These are phyloP conservation scores for Xylariaceae sp. DNA, from an alignment of 2,329 filamentous ascomycete species.

Conservation along the genomic window DNA sequence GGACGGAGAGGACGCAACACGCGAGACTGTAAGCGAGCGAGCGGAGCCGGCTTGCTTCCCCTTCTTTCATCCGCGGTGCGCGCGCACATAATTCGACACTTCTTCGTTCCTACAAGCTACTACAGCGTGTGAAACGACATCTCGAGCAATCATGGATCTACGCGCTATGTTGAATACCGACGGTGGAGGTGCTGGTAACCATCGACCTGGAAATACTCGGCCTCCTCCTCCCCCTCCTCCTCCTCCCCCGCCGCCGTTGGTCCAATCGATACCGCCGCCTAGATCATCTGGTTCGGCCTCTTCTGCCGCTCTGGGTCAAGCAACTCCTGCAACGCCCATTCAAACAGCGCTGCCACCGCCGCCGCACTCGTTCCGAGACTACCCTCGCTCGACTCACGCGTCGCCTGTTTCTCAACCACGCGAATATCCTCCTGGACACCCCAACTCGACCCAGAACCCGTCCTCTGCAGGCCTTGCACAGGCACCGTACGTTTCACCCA, in stretches of 20 bases:
- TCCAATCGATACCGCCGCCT: conserved; percentile 27
- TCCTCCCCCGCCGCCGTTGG: conserved; percentile 25
- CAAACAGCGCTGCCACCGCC: conserved; percentile 37
- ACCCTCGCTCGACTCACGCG: conserved; percentile 41
- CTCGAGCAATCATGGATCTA: conserved; percentile 24
- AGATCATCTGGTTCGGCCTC: conserved; percentile 4
- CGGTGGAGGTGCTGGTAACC: conserved; percentile 29
- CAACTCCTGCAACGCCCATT: conserved; percentile 34
- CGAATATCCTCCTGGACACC: conserved; percentile 38
- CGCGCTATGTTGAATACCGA: conserved; percentile 48
- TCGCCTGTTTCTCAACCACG: conserved; percentile 45
- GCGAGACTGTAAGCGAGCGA: neutral
- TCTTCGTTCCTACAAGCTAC: neutral
- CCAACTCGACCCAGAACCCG: conserved; percentile 32
- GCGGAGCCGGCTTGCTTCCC: neutral
- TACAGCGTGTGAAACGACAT: neutral
- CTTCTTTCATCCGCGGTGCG: conserved; percentile 4
- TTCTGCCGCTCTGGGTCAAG: conserved; percentile 24
- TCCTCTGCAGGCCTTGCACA: conserved; percentile 20
- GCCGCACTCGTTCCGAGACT: conserved; percentile 48
- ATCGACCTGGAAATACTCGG: conserved; percentile 29
- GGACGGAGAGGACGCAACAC: neutral
- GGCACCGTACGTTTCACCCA: conserved; percentile 40
- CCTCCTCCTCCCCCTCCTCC: conserved; percentile 16
- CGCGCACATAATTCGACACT: conserved; percentile 8